Conservation (phyloP, 306 rosid genomes). For the Rosa chinensis region DNA sequence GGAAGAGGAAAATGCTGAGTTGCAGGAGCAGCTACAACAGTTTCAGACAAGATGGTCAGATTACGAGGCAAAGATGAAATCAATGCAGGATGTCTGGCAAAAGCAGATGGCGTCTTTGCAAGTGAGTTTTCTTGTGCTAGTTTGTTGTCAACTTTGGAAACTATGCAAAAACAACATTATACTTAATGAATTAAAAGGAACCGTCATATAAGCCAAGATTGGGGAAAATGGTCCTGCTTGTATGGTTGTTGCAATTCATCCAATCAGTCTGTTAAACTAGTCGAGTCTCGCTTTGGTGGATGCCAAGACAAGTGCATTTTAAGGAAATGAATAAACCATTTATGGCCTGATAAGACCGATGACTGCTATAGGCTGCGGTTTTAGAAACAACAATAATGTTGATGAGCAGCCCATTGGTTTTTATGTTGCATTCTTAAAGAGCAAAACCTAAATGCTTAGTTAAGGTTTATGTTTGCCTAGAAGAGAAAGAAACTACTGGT, state of each 20-base stretch:
- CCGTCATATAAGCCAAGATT: background rate
- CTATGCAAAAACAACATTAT: background rate
- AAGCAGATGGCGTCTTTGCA: constrained; percentile 94
- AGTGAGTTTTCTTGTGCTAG: constrained; percentile 54
- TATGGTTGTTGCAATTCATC: background rate
- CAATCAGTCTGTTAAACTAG: background rate
- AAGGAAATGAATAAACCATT: background rate
- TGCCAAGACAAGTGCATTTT: background rate
- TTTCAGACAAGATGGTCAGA: constrained; percentile 82
- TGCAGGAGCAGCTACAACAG: constrained; percentile 73
- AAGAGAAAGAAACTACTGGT: background rate
- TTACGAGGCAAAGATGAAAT: constrained; percentile 87
- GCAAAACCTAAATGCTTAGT: background rate
- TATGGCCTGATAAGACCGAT: background rate
- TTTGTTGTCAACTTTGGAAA: constrained; percentile 8
- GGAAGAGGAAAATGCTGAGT: constrained; percentile 79
- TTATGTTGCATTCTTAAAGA: background rate
- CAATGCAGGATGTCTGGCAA: constrained; percentile 96
- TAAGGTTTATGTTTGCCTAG: constrained; percentile 1
- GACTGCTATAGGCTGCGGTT: background rate
- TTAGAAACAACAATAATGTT: background rate
- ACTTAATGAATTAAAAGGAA: background rate
- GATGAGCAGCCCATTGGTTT: background rate
- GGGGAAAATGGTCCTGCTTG: background rate
- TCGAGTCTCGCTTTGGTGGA: background rate